Evolutionary conservation across 139 green algal genomes (phyloP).

Genomic region (Trebouxia sp.): DNA sequence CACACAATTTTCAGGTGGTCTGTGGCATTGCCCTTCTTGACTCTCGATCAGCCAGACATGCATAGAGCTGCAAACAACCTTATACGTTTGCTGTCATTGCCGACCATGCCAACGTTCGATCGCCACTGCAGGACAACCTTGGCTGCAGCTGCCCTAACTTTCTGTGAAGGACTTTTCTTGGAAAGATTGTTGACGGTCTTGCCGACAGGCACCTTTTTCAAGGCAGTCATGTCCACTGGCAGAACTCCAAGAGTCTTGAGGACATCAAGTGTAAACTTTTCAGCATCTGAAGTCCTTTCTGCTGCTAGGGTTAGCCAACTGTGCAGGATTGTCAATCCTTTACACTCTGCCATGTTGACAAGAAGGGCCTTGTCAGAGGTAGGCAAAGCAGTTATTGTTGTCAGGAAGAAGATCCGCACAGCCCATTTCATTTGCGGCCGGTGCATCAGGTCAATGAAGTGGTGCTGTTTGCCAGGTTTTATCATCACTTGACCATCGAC

Average conservation of each 20-base stretch:
- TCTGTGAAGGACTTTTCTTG: conserved; percentile 11
- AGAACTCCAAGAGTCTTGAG: neutral
- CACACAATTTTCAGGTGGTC: no score
- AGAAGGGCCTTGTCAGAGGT: neutral
- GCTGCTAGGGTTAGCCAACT: neutral
- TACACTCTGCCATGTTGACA: neutral
- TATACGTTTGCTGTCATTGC: neutral
- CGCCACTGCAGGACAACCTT: conserved; percentile 20
- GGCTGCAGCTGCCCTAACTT: conserved; percentile 13
- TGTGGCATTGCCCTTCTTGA: no score
- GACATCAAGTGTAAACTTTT: conserved; percentile 15
- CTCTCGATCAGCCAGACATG: no score
- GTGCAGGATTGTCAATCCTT: neutral
- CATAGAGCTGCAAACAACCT: conserved; percentile 3
- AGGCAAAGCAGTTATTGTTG: neutral
- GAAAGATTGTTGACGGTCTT: conserved; percentile 26
- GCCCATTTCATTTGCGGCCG: neutral
- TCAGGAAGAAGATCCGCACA: neutral
- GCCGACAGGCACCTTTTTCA: conserved; percentile 12
- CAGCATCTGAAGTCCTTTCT: neutral
- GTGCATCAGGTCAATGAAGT: neutral
- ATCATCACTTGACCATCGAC: conserved; percentile 14
- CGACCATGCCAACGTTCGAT: neutral
- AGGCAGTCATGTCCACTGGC: conserved; percentile 15
- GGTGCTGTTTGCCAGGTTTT: conserved; percentile 14